Base-by-base conservation (phyloP, 495 filamentous ascomycete species). In the Halenospora varia region DNA sequence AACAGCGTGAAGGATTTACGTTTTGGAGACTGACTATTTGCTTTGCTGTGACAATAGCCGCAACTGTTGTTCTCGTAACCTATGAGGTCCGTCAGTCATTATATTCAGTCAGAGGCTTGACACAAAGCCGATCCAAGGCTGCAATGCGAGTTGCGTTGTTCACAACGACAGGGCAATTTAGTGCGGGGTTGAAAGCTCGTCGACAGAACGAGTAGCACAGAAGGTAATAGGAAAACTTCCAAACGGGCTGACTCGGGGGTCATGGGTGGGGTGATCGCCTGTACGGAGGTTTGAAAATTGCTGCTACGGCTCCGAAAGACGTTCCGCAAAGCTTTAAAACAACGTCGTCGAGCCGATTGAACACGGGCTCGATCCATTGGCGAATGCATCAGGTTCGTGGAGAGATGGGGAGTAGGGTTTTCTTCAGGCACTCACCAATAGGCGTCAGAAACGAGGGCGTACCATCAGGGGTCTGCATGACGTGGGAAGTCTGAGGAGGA, bases 311-410 rank as follows among this genome's bases (percentile, higher is more conserved):
- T 35, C 29, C 29, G 13, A 35, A 35, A 3, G 20, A 49, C 19
- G 19, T 6, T 13, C 9, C 10, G 19, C 47, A 19, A 49, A 13
- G 11, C 19, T 49, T n/a, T 48, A 55, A 53, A 55, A 35, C 46
- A 61, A 61, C 54, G 51, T 57, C 53, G 55, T 49, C 64, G 61
- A 66, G 58, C 51, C 50, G 55, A 59, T 66, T 50, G 23, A 40
- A 51, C 64, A 66, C 64, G 64, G 45, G 56, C 47, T 15, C 2
- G 47, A 55, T 54, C 26, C 24, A 66, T 63, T 66, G 61, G 64
- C 22, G 56, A 56, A 56, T 56, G 46, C 50, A 17, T 25, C 24
- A 48, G 57, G 17, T 11, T 17, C 18, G 19, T 18, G 22, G 41
- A 40, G 51, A 46, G 15, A 19, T 44, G 48, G 48, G 47, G 49